Base-by-base conservation (phyloP, 129 eudicot genomes). In the Helichrysum umbraculigerum region DNA sequence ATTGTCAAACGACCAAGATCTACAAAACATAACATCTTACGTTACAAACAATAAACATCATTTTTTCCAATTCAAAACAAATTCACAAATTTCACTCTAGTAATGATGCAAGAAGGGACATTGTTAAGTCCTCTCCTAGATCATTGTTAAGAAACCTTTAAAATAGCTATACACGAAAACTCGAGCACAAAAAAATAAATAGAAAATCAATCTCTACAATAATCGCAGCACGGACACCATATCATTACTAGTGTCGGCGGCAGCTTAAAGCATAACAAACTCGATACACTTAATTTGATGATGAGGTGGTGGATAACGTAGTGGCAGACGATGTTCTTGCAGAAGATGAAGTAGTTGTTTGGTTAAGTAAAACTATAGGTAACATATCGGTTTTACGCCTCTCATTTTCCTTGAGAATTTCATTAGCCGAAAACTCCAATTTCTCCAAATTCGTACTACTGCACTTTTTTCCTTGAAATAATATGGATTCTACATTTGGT, bases 241-340 rank as follows among this genome's bases (percentile, higher is more conserved):
- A 20, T 60, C 54, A 14, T 78, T 78, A 32, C 56, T 47, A 71
- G 82, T 32, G 76, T 78, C 66, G 72, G 77, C 82, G 65, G 64
- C 39, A 47, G 7, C 66, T 35, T 33, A 39, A 70, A 30, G 39
- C 28, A 33, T 67, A 76, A 22, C 56, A 30, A 57, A 17, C n/a
- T 7, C 19, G 42, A 72, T 22, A 70, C 81, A 70, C 42, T 21
- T 83, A 86, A 54, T 71, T 83, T 33, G 91, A 89, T 19, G 95
- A 89, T 6, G 81, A 72, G 33, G 63, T 35, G 29, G 88, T 81
- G 17, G 96, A 89, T 12, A 85, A 77, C 1, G 90, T 87, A 4
- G 96, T 85, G 42, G 92, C 90, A 0, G 92, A 85, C 0, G 96
- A 90, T 56, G 96, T 83, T 81, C 92, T 63, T 2, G 92, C 88